Percentiles rank a stretch among this genome's conserved stretches.
phyloP scores from a whole-genome alignment of 2,329 filamentous ascomycete species.

The Rasamsonia emersonii region DNA sequence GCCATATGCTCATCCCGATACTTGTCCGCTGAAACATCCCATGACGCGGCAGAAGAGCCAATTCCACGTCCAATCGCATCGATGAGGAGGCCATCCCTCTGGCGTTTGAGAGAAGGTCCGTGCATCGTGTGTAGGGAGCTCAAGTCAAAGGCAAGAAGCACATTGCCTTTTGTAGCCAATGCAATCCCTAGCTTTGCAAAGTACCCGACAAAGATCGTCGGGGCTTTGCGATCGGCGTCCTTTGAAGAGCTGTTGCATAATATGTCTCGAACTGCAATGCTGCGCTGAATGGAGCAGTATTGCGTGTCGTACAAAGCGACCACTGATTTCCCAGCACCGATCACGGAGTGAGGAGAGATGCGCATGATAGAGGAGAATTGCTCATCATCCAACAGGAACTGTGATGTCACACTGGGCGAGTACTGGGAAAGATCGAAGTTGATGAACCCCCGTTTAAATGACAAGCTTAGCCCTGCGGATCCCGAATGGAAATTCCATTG shows the following conservation, averaged over 20 bases:
- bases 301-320: constrained; percentile 39
- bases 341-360: constrained; percentile 34
- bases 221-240: constrained; percentile 14
- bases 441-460: constrained; percentile 31
- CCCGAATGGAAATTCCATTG: constrained; percentile 34
- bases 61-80: constrained; percentile 36
- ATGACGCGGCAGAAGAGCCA: constrained; percentile 20
- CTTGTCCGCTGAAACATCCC: constrained; percentile 22
- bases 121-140: constrained; percentile 21
- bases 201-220: constrained; percentile 33
- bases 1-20: constrained; percentile 20
- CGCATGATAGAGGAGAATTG: constrained; percentile 35
- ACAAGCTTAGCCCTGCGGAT: constrained; percentile 31
- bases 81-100: constrained; percentile 32
- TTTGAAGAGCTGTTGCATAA: constrained; percentile 15
- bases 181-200: constrained; percentile 36
- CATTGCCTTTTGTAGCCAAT: constrained; percentile 32
- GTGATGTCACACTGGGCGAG: constrained; percentile 28
- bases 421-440: constrained; percentile 37
- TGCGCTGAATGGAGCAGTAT: constrained; percentile 38
- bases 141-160: constrained; percentile 38
- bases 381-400: constrained; percentile 29
- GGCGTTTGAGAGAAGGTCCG: constrained; percentile 27
- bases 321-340: constrained; percentile 32
- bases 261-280: constrained; percentile 26